phyloP scores from a whole-genome alignment of 2,329 filamentous ascomycete species.

The Hymenoscyphus fraxineus region DNA sequence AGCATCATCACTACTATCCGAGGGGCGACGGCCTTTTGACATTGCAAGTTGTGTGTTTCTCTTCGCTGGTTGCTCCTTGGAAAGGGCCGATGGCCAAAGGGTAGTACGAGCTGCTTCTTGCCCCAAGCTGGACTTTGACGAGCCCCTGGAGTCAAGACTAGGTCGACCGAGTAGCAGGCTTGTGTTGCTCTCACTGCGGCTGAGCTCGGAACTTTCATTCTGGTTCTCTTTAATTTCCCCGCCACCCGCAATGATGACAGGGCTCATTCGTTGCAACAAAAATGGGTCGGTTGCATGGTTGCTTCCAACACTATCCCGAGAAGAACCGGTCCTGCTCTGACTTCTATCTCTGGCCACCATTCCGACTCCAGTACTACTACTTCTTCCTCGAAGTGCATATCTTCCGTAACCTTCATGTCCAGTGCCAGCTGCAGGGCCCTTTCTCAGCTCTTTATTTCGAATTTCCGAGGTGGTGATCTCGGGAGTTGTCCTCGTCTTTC shows the following conservation, averaged over 20 bases:
- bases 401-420: slow-evolving; percentile 84
- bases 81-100: slow-evolving; percentile 53
- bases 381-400: slow-evolving; percentile 58
- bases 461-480: slow-evolving; percentile 49
- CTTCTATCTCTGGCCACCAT: slow-evolving; percentile 39
- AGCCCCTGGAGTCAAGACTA: slow-evolving; percentile 42
- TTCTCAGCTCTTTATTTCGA: slow-evolving; percentile 57
- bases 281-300: slow-evolving; percentile 51
- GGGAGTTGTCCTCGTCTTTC: slow-evolving; percentile 62
- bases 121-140: slow-evolving; percentile 24
- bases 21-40: slow-evolving; percentile 36
- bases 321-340: slow-evolving; percentile 40
- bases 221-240: slow-evolving; percentile 59
- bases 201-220: slow-evolving; percentile 49
- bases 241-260: slow-evolving; percentile 60
- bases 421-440: slow-evolving; percentile 86
- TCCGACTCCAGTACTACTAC: slow-evolving; percentile 52
- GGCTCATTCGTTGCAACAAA: slow-evolving; percentile 58
- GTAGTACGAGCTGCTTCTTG: slow-evolving; percentile 42
- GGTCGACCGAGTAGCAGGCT: slow-evolving; percentile 42
- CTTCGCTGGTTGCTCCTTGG: slow-evolving; percentile 35
- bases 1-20: slow-evolving; percentile 56
- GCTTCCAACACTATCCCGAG: slow-evolving; percentile 49
- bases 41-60: slow-evolving; percentile 17
- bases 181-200: slow-evolving; percentile 48